Conservation (phyloP, 148 eudicot genomes). For the Rhododendron williamsianum region DNA sequence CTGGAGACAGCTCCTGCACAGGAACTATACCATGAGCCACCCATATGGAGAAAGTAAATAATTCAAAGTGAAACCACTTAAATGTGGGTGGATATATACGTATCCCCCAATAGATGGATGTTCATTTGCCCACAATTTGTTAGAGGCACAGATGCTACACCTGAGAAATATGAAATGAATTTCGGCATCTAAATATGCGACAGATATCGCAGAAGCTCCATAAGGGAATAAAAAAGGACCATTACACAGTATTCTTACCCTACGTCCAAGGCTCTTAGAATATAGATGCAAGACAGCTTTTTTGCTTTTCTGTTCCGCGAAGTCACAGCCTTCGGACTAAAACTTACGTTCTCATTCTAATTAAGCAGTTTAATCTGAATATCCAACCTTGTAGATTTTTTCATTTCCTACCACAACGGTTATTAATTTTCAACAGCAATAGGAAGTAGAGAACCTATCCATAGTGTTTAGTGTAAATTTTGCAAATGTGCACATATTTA, state of each 20-base stretch:
- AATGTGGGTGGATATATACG: background rate
- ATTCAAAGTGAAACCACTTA: background rate
- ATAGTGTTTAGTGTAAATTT: background rate
- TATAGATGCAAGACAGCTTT: background rate
- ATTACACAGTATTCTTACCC: background rate
- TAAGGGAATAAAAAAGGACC: background rate
- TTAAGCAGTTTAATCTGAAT: background rate
- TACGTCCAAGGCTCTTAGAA: background rate
- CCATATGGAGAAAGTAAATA: background rate
- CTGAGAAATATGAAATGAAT: background rate
- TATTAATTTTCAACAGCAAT: background rate
- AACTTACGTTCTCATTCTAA: background rate
- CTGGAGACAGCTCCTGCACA: slow-evolving; percentile 34
- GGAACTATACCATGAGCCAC: background rate
- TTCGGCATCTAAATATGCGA: background rate
- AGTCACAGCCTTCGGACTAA: slow-evolving; percentile 1
- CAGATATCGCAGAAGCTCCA: background rate
- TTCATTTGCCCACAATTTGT: background rate
- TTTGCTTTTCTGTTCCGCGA: background rate
- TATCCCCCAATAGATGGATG: background rate
- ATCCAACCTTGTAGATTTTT: background rate
- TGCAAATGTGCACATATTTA: background rate
- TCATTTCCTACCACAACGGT: background rate
- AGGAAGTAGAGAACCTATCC: background rate
- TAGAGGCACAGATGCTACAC: background rate